Base-by-base conservation (phyloP, 805 yeast genomes). In the Spathaspora girioi region DNA sequence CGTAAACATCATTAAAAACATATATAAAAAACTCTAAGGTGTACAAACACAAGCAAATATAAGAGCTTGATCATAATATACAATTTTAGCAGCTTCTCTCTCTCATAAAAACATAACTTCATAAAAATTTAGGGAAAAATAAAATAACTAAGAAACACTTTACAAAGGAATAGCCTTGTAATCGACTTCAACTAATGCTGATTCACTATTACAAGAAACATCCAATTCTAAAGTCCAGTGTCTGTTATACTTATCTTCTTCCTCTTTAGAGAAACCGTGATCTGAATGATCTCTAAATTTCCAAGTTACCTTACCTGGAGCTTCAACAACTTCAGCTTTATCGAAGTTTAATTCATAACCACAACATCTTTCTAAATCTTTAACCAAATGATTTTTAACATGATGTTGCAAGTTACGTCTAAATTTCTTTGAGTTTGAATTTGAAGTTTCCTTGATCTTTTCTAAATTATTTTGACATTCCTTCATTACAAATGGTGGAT, bases 341-440 rank as follows among this genome's bases (percentile, higher is more conserved):
- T 79, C 78, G 62, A 81, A 79, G 46, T 80, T 73, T 69, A 80
- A 70, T 46, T 72, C 71, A 59, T 79, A 78, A 45, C 89, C 87
- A n/a, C 84, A 71, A 64, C 82, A 79, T 52, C 73, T 75, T 55
- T 77, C 78, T 68, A 87, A 82, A 58, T 86, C 92, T 54, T 79
- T 77, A 62, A 87, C 73, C 62, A 87, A 69, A 65, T 86, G 92
- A 61, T 84, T 84, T 59, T 83, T 80, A 50, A 87, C 75, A 61
- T 87, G 93, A 66, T 87, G 93, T 60, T 83, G 86, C 65, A 87
- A 75, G 66, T 86, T 86, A 64, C 93, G 77, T 54, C 81, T 82
- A 63, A 85, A 87, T 67, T 86, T 86, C 59, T 82, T 80, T 51
- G 85, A 83, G 64, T 86, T 82, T 54, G 86, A 82, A 68, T 86